A percentile compares a stretch with the other conserved stretches of the same genome.
Evolutionary conservation across 257 asterid species (phyloP).

Genomic region (Scutellaria galericulata): DNA sequence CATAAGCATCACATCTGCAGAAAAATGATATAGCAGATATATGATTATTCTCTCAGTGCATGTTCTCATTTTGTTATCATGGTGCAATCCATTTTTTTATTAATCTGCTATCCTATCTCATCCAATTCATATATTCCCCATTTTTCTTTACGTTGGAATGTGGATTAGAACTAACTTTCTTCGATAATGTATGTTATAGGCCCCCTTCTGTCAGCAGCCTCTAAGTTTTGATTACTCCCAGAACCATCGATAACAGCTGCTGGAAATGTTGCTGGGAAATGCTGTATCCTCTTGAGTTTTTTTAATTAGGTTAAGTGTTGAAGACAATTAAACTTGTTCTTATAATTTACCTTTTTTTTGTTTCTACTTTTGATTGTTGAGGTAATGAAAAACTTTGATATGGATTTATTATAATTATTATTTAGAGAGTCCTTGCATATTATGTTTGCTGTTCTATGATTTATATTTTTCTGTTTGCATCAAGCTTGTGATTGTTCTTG

Average conservation of each 20-base stretch:
- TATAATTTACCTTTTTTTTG: slow-evolving; percentile 37
- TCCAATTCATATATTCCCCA: not conserved
- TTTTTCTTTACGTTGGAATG: not conserved
- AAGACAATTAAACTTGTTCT: slow-evolving; percentile 41
- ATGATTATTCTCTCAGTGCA: not conserved
- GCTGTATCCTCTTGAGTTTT: slow-evolving; percentile 38
- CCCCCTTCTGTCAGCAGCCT: slow-evolving; percentile 80
- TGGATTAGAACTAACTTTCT: slow-evolving; percentile 3
- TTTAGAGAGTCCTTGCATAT: slow-evolving; percentile 19
- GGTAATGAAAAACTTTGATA: slow-evolving; percentile 28
- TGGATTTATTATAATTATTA: slow-evolving; percentile 23
- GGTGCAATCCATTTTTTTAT: slow-evolving; percentile 13
- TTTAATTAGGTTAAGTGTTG: slow-evolving; percentile 37
- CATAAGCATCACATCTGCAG: not conserved
- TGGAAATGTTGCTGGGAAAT: slow-evolving; percentile 30
- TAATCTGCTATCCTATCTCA: not conserved
- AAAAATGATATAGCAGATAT: not conserved
- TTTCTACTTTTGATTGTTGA: slow-evolving; percentile 30
- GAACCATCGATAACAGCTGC: slow-evolving; percentile 41
- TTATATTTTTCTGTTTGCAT: not conserved
- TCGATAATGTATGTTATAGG: slow-evolving; percentile 49
- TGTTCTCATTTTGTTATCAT: slow-evolving; percentile 16
- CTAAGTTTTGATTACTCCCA: slow-evolving; percentile 79
- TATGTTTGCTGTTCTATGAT: not conserved
- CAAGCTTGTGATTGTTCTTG: too few species aligned